Evolutionary conservation across 2,329 filamentous ascomycete genomes (phyloP), one percentile per base, ranked within the genome.

Genomic region (Fusarium illudens): DNA sequence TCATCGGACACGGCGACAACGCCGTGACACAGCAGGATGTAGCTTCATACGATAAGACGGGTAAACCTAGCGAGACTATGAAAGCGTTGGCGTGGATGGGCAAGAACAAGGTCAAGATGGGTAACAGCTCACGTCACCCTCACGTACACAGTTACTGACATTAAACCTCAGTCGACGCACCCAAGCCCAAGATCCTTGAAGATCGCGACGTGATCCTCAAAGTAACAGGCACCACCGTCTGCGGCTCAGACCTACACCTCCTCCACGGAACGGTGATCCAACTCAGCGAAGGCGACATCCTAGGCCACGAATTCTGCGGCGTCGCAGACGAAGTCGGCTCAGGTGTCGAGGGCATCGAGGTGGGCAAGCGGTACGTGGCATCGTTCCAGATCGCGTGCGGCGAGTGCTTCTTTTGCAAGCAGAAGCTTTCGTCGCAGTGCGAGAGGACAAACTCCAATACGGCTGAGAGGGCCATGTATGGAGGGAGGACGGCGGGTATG

Each of bases 301-400:
- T 92, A 0, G 90, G 90, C 19, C 85, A 87, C 70, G 85, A 87
- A 64, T 87, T 92, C 73, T 86, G 84, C 63, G 86, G 85, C 30
- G 75, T 87, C 19, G 85, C 84, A 4, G 84, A 86, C 32, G 79
- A 84, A 49, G 80, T 90, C 1, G 90, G 90, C 0, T 76, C 86
- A 0, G 82, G 66, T 0, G 83, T 88, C 4, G 86, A 78, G 51
- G 84, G 84, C 4, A 77, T 90, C 49, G 79, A 87, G 62, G 78
- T 82, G 8, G 90, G 90, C 13, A 85, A 89, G 69, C 83, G 93
- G 29, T 94, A 96, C 19, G 93, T 97, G 1, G 93, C 91, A 0
- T 92, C 89, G 10, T 97, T 97, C 82, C 93, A 96, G 77, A 96
- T 97, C 74, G 92, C 93, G 0, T 89, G 87, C 64, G 86, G 86